phyloP scores from a whole-genome alignment of 306 rosid species.

The Geum urbanum region DNA sequence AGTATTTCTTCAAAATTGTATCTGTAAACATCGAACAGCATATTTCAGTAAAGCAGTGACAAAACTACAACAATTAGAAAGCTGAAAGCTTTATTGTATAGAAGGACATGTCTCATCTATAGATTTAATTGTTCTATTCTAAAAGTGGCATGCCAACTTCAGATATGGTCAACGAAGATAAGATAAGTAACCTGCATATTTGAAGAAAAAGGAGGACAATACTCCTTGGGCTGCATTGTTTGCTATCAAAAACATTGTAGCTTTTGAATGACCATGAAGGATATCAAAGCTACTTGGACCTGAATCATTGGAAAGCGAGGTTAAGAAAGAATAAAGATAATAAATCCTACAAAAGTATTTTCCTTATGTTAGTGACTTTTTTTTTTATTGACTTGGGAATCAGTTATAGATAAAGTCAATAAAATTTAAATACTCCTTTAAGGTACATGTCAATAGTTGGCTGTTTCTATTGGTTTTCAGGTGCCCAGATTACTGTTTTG shows the following conservation, averaged over 20 bases:
- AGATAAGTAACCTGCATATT: conserved; percentile 76
- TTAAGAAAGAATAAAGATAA: background rate
- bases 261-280: conserved; percentile 93
- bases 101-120: conserved; percentile 5
- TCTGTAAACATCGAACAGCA: conserved; percentile 49
- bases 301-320: conserved; percentile 36
- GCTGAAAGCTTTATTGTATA: background rate
- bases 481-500: too few relatives aligned
- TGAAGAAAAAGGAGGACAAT: conserved; percentile 94
- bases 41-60: conserved; percentile 2
- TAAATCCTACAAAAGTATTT: conserved; percentile 15
- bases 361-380: background rate
- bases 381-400: background rate
- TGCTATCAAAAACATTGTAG: conserved; percentile 84
- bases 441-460: background rate
- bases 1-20: conserved; percentile 95
- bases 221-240: conserved; percentile 99
- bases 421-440: background rate
- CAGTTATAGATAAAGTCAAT: background rate
- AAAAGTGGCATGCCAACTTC: conserved; percentile 2
- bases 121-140: background rate
- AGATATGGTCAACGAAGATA: background rate
- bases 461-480: too few relatives aligned
- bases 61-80: background rate
- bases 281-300: conserved; percentile 91